These are phyloP conservation scores for Yarrowia yakushimensis DNA, from an alignment of 805 yeast species.

Conservation along the genomic window DNA sequence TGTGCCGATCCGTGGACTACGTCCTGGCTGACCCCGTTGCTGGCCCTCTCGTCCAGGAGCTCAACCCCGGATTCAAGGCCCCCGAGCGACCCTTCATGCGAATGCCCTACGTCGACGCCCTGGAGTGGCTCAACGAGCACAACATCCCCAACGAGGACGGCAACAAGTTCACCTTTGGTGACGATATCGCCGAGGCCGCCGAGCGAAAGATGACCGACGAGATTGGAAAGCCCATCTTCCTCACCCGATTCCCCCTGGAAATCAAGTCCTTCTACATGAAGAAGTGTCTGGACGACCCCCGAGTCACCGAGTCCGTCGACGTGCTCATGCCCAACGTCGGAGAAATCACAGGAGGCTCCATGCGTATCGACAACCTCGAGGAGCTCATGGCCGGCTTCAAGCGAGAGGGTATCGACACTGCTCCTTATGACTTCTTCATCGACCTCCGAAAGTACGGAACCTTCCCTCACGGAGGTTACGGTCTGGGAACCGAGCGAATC, in stretches of 20 bases:
- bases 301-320: slow-evolving; percentile 98
- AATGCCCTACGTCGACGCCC: slow-evolving; percentile 85
- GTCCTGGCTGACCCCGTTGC: slow-evolving; percentile 87
- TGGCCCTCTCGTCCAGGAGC: slow-evolving; percentile 82
- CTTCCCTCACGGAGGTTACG: slow-evolving; percentile 98
- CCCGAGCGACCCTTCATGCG: slow-evolving; percentile 88
- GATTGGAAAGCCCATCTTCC: slow-evolving; percentile 86
- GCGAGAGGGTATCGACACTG: slow-evolving; percentile 83
- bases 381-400: slow-evolving; percentile 87
- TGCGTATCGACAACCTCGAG: slow-evolving; percentile 83
- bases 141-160: slow-evolving; percentile 94
- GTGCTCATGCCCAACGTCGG: slow-evolving; percentile 99
- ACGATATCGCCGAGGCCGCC: slow-evolving; percentile 98
- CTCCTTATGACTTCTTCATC: slow-evolving; percentile 90
- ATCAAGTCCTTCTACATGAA: slow-evolving; percentile 98
- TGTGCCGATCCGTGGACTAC: slow-evolving; percentile 65
- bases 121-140: slow-evolving; percentile 95
- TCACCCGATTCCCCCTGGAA: slow-evolving; percentile 93
- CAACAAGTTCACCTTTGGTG: slow-evolving; percentile 90
- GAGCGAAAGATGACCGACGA: slow-evolving; percentile 98
- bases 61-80: slow-evolving; percentile 85
- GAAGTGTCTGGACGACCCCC: slow-evolving; percentile 80
- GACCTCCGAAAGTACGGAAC: slow-evolving; percentile 97
- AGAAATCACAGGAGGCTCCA: slow-evolving; percentile 97
- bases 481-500: slow-evolving; percentile 96